phyloP scores from a whole-genome alignment of 805 yeast species.

The Metschnikowia orientalis region DNA sequence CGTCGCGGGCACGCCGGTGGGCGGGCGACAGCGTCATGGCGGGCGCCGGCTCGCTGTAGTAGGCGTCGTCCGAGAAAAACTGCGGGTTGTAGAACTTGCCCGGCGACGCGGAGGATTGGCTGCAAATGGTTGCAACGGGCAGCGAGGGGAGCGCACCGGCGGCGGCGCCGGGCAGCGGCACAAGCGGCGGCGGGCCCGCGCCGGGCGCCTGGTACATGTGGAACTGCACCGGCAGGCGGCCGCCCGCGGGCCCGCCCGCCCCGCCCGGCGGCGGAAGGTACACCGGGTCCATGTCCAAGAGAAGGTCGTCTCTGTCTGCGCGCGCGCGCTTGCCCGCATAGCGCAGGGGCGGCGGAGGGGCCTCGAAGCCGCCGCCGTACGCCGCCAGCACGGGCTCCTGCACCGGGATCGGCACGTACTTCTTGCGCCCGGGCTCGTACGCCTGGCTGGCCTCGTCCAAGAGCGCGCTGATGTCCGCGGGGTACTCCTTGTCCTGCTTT shows the following conservation, averaged over 20 bases:
- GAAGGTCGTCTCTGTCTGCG: neutral
- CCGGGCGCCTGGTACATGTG: slow-evolving; percentile 4
- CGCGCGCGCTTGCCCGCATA: slow-evolving; percentile 1
- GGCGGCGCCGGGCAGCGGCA: slow-evolving; percentile 12
- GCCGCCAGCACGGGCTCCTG: slow-evolving; percentile 29
- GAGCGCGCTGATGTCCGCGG: slow-evolving; percentile 35
- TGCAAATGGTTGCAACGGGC: neutral
- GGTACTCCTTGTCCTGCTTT: slow-evolving; percentile 11
- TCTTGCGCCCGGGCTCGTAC: slow-evolving; percentile 13
- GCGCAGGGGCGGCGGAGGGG: neutral
- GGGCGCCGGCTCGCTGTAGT: slow-evolving; percentile 15
- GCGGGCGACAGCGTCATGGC: slow-evolving; percentile 20
- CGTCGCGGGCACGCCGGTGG: slow-evolving; percentile 1
- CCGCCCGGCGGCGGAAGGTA: slow-evolving; percentile 36
- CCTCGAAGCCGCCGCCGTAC: neutral
- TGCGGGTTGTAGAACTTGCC: slow-evolving; percentile 35
- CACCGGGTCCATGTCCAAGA: slow-evolving; percentile 17
- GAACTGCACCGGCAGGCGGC: slow-evolving; percentile 19
- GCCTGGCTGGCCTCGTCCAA: slow-evolving; percentile 17
- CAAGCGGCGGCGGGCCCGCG: neutral
- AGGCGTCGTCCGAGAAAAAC: slow-evolving; percentile 32
- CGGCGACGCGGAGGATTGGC: slow-evolving; percentile 9
- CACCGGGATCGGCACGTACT: slow-evolving; percentile 40
- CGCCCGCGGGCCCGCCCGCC: slow-evolving; percentile 29
- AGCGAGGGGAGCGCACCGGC: neutral